Evolutionary conservation across 306 rosid genomes (phyloP).

Genomic region (Ziziphus jujuba): DNA sequence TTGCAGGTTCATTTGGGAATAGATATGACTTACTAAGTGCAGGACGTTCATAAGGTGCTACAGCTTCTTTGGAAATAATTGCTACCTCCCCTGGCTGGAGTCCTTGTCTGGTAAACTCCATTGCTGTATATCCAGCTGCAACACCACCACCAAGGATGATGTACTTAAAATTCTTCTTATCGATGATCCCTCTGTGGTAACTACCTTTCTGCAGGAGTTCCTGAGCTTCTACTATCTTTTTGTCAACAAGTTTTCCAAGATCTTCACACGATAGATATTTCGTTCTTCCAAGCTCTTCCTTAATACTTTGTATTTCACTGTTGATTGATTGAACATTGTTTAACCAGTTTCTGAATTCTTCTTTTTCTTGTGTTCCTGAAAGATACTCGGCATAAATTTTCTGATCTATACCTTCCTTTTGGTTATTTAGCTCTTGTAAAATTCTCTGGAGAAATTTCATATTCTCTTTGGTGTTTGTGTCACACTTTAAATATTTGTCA

Average conservation of each 20-base stretch:
- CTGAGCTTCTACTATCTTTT: constrained; percentile 28
- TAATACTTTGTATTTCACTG: constrained; percentile 18
- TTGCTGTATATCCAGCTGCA: constrained; percentile 55
- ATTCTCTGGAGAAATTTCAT: constrained; percentile 23
- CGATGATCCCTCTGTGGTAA: not conserved
- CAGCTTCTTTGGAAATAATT: constrained; percentile 44
- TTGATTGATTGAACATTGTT: constrained; percentile 21
- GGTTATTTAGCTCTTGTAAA: no score
- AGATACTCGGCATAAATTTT: constrained; percentile 1
- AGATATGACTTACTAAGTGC: constrained; percentile 46
- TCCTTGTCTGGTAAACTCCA: constrained; percentile 40
- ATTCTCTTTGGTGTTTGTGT: constrained; percentile 25
- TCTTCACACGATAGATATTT: constrained; percentile 4
- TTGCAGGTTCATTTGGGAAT: constrained; percentile 33
- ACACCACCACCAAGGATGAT: constrained; percentile 53
- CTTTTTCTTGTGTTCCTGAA: not conserved
- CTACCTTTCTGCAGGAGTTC: constrained; percentile 37
- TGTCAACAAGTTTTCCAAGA: constrained; percentile 25
- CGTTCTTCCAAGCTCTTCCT: constrained; percentile 9
- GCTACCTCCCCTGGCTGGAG: constrained; percentile 34
- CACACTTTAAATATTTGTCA: constrained; percentile 10
- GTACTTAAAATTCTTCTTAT: constrained; percentile 25
- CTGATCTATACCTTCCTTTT: no score
- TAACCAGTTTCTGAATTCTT: constrained; percentile 30
- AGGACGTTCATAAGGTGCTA: constrained; percentile 53